Evolutionary conservation across 352 stramenopile genomes (phyloP).

Genomic region (Phytopythium montanum): DNA sequence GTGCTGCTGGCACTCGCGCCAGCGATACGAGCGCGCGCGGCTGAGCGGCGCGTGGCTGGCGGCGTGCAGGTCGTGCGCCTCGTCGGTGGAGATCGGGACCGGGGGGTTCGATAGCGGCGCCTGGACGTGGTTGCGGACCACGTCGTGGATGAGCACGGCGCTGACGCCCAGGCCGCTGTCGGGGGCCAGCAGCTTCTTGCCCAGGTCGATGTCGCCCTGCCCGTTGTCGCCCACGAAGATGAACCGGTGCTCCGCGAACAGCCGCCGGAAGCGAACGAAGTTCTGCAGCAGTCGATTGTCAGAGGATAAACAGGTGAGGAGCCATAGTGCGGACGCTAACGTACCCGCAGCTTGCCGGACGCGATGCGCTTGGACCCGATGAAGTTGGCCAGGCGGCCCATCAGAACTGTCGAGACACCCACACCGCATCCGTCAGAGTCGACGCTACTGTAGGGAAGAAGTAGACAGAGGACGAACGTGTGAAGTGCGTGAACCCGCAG

Average conservation of each 20-base stretch:
- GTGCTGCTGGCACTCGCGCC: constrained; percentile 54
- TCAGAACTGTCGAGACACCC: constrained; percentile 39
- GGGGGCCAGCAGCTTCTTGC: constrained; percentile 58
- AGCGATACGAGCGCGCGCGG: constrained; percentile 45
- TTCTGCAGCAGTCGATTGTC: constrained; percentile 30
- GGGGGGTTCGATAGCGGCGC: constrained; percentile 1
- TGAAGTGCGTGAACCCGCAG: constrained; percentile 76
- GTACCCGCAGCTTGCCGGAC: constrained; percentile 60
- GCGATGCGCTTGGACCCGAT: constrained; percentile 65
- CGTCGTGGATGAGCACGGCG: constrained; percentile 75
- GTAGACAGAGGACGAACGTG: constrained; percentile 30
- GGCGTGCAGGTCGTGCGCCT: constrained; percentile 3
- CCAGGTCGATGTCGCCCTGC: constrained; percentile 77
- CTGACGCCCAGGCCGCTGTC: constrained; percentile 50
- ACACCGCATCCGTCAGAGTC: background rate
- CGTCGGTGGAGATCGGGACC: background rate
- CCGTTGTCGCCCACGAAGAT: constrained; percentile 83
- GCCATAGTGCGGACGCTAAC: background rate
- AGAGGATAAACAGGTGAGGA: background rate
- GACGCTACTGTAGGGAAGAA: background rate
- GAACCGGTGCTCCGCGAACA: constrained; percentile 74
- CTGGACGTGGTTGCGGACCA: constrained; percentile 66
- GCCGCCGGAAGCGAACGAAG: constrained; percentile 64
- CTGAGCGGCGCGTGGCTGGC: constrained; percentile 13
- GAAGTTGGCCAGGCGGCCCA: constrained; percentile 64